These are phyloP conservation scores for Myxozyma sirexii DNA, from an alignment of 805 yeast species.

Conservation along the genomic window DNA sequence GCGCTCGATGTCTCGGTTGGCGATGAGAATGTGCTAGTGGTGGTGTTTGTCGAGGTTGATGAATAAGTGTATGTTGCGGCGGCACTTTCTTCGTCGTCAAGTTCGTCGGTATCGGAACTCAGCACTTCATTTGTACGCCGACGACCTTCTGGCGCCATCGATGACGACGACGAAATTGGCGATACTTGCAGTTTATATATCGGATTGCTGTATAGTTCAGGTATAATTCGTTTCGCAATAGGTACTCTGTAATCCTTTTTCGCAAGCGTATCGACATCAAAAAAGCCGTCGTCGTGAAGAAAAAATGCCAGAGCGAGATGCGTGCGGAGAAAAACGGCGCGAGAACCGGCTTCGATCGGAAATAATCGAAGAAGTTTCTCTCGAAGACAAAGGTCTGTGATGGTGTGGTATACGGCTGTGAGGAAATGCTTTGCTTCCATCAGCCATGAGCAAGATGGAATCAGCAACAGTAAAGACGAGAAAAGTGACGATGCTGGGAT, in stretches of 20 bases:
- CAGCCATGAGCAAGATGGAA: conserved; percentile 13
- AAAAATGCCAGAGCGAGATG: conserved; percentile 24
- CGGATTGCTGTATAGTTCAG: conserved; percentile 21
- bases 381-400: conserved; percentile 8
- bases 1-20: not conserved
- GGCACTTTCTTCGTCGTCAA: not conserved
- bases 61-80: not conserved
- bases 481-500: conserved; percentile 3
- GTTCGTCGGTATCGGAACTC: not conserved
- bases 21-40: not conserved
- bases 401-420: conserved; percentile 1
- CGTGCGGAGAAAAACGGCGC: conserved; percentile 14
- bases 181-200: conserved; percentile 10
- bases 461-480: not conserved
- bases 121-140: not conserved
- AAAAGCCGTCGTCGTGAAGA: conserved; percentile 10
- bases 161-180: not conserved
- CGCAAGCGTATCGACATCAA: not conserved
- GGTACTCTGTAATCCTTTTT: conserved; percentile 18
- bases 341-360: conserved; percentile 20
- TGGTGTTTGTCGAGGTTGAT: not conserved
- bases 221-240: conserved; percentile 25
- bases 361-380: conserved; percentile 2
- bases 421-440: not conserved
- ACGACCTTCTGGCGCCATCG: not conserved